These are phyloP conservation scores for Linnemannia hyalina DNA, from an alignment of 192 early-diverging fungal species.

Conservation along the genomic window DNA sequence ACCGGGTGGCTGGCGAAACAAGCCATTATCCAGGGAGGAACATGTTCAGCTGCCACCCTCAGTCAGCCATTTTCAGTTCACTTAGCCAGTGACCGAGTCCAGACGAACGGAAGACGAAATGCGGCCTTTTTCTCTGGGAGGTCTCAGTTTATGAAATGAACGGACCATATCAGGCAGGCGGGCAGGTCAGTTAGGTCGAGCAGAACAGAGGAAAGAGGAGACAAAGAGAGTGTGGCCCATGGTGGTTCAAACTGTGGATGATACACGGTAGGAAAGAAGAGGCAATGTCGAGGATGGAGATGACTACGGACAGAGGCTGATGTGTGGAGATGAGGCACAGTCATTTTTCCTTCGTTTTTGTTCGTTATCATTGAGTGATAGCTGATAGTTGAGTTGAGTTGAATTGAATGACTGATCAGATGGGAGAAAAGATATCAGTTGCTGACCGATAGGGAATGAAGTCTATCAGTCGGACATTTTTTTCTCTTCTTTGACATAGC, in stretches of 20 bases:
- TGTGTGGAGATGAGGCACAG: neutral
- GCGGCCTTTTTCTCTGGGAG: neutral
- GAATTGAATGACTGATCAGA: neutral
- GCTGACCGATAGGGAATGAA: too few species aligned
- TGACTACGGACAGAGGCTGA: neutral
- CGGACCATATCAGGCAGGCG: neutral
- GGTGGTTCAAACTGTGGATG: neutral
- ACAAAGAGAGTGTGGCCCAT: neutral
- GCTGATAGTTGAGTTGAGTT: neutral
- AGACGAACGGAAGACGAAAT: neutral
- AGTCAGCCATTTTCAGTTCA: neutral
- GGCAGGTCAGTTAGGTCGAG: neutral
- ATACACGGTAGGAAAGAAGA: too few species aligned
- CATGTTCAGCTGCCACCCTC: neutral
- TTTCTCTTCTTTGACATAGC: too few species aligned
- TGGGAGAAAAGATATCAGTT: too few species aligned
- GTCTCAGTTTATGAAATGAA: neutral
- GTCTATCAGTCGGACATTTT: too few species aligned
- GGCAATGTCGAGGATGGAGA: neutral
- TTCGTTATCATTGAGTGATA: neutral
- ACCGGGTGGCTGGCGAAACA: neutral
- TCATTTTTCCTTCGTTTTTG: neutral
- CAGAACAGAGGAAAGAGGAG: neutral
- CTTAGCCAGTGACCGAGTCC: neutral
- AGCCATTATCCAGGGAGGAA: neutral